phyloP scores from a whole-genome alignment of 2,329 filamentous ascomycete species.

The Nannizzia gypsea region DNA sequence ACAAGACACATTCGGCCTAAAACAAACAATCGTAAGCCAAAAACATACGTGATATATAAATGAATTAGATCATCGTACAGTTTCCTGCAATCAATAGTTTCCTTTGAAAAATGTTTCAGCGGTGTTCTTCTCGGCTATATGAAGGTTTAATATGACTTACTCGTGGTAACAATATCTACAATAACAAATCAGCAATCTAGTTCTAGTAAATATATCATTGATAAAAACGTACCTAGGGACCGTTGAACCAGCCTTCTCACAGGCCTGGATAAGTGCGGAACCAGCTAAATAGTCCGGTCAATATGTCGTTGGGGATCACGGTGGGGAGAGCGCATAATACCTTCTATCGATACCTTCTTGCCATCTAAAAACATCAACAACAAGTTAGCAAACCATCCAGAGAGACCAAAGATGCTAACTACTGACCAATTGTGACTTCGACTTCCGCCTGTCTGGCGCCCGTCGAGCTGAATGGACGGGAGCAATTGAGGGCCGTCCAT shows the following conservation, averaged over 20 bases:
- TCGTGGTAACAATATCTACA: slow-evolving; percentile 96
- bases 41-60: background rate
- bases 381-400: slow-evolving; percentile 25
- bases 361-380: slow-evolving; percentile 52
- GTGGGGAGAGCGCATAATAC: slow-evolving; percentile 40
- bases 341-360: slow-evolving; percentile 96
- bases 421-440: slow-evolving; percentile 85
- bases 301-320: slow-evolving; percentile 22
- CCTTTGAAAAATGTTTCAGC: slow-evolving; percentile 34
- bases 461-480: slow-evolving; percentile 73
- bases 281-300: slow-evolving; percentile 51
- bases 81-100: slow-evolving; percentile 99
- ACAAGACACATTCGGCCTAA: slow-evolving; percentile 86
- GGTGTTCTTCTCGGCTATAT: background rate
- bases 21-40: slow-evolving; percentile 5
- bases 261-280: slow-evolving; percentile 94
- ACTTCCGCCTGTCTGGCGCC: slow-evolving; percentile 74
- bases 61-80: slow-evolving; percentile 41
- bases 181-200: slow-evolving; percentile 22
- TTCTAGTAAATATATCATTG: background rate
- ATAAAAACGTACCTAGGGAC: slow-evolving; percentile 58
- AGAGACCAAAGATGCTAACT: slow-evolving; percentile 18
- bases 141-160: slow-evolving; percentile 41
- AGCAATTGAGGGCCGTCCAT: slow-evolving; percentile 44
- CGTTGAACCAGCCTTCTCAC: slow-evolving; percentile 88